Conservation (phyloP, 2,329 filamentous ascomycete genomes). For the Beauveria bassiana region DNA sequence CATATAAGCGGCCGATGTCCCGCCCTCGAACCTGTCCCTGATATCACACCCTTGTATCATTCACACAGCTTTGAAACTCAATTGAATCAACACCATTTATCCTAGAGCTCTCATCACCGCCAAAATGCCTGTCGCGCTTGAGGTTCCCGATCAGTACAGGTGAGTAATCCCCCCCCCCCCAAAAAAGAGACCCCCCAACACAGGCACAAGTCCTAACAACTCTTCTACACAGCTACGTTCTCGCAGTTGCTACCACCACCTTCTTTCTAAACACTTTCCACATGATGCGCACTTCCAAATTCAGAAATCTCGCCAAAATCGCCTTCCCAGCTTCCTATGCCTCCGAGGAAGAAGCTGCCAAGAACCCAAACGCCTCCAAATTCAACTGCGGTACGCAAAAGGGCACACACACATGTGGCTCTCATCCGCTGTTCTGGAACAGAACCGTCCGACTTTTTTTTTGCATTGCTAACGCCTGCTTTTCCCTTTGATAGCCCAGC, state of each 20-base stretch:
- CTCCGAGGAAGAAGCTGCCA: constrained; percentile 42
- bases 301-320: constrained; percentile 46
- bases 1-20: neutral
- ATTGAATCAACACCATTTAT: neutral
- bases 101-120: neutral
- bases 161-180: constrained; percentile 22
- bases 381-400: constrained; percentile 54
- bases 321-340: constrained; percentile 53
- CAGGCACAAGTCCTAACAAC: neutral
- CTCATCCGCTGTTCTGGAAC: neutral
- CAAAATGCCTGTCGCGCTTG: constrained; percentile 36
- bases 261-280: constrained; percentile 53
- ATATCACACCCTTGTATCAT: neutral
- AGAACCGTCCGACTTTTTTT: neutral
- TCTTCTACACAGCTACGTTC: constrained; percentile 45
- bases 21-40: neutral
- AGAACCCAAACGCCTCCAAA: constrained; percentile 43
- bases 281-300: constrained; percentile 34
- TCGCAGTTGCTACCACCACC: constrained; percentile 48
- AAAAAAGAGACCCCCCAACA: neutral
- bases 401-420: neutral
- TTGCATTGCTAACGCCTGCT: neutral
- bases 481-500: neutral
- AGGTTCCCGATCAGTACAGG: constrained; percentile 44
- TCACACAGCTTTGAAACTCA: neutral